These are phyloP conservation scores for Pneumocystis canis DNA, from an alignment of 1,139 yeast genomes.

Conservation along the genomic window DNA sequence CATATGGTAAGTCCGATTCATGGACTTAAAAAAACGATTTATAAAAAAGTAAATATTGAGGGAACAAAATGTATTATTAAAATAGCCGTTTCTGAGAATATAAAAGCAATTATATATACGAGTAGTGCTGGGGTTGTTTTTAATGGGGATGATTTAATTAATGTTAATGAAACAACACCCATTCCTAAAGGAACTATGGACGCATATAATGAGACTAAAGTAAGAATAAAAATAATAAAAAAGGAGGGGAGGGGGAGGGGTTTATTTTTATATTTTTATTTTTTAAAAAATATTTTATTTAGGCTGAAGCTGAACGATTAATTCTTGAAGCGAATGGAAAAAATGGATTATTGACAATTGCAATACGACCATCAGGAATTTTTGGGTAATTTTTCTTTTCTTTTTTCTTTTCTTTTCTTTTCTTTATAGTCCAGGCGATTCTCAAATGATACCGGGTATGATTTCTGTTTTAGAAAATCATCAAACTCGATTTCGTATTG, in stretches of 20 bases:
- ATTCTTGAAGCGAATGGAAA: conserved; percentile 56
- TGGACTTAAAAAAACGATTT: conserved; percentile 64
- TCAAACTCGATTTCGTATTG: conserved; percentile 83
- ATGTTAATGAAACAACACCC: conserved; percentile 81
- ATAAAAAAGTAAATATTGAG: conserved; percentile 76
- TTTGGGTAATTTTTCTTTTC: conserved; percentile 39
- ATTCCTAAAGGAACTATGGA: conserved; percentile 89
- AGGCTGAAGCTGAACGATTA: conserved; percentile 69
- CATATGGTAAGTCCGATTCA: conserved; percentile 96
- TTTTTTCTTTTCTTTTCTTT: no score
- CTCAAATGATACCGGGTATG: conserved; percentile 88
- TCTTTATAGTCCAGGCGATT: conserved; percentile 59
- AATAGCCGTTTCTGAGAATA: conserved; percentile 39
- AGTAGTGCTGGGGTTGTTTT: conserved; percentile 96
- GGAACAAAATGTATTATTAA: conserved; percentile 69
- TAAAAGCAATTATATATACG: conserved; percentile 74
- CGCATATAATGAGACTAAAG: conserved; percentile 84
- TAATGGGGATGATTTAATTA: conserved; percentile 77
- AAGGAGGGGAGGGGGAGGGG: background rate
- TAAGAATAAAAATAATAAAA: background rate
- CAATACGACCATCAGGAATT: conserved; percentile 92
- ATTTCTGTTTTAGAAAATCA: conserved; percentile 70
- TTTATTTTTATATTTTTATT: background rate
- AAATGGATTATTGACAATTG: conserved; percentile 53
- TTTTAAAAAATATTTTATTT: no score